Evolutionary conservation across 805 yeast genomes (phyloP), one percentile per base, ranked within the genome.

Genomic region (Saccharomyces mikatae): DNA sequence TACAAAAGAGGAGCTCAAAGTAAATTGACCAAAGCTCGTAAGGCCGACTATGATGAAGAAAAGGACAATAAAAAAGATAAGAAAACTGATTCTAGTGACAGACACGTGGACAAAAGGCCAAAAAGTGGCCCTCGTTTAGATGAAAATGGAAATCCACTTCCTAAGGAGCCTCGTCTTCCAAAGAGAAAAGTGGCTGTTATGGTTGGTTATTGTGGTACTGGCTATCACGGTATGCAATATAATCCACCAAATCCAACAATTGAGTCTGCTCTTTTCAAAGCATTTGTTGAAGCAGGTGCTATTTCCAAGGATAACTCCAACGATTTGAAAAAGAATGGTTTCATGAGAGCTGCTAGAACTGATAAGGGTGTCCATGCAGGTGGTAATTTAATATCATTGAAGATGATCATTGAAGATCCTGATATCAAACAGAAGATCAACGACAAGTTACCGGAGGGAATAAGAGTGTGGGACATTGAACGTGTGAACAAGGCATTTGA

Each of bases 331-430:
- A 91, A 91, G 67, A 81, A 83, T 52, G 90, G 94, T 0, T 87
- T 92, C 66, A 85, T 84, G 88, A 78, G 94, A 70, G 89, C 91
- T 52, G 92, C 92, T 4, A 78, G 92, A 73, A 86, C 92, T 3
- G 98, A 91, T 70, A 92, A 92, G 71, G 98, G 97, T 57, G 98
- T 91, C 26, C 98, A 91, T 71, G 97, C 98, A 11, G 96, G 97
- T 1, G 97, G 97, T 29, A 91, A 91, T 68, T 89, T 90, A 24
- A 80, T 92, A 47, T 86, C 95, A 14, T 75, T 87, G 61, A 91
- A 91, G 68, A 72, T 91, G 76, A 88, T 89, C 62, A 57, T 59
- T 21, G 62, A 59, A 50, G 71, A 91, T 63, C 81, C 77, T 13
- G 85, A 89, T 53, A 79, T 89, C 51, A 78, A 86, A 47, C 76